Conservation (phyloP, 176 grass and related monocot genomes). For the Calamus simplicifolius region DNA sequence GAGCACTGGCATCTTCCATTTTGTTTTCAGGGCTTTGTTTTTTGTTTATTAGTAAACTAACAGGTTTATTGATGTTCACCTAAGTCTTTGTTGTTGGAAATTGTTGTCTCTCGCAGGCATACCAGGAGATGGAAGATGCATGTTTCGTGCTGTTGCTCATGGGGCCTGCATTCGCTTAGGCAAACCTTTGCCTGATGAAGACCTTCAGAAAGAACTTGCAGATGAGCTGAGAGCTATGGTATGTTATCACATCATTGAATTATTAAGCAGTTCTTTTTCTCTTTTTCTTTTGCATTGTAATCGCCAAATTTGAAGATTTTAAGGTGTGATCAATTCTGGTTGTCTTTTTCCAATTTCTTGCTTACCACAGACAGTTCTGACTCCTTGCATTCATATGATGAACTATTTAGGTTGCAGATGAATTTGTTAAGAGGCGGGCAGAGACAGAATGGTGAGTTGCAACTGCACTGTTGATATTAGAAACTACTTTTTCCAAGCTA, state of each 20-base stretch:
- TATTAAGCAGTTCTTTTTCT: background rate
- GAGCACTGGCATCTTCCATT: conserved; percentile 1
- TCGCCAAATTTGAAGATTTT: background rate
- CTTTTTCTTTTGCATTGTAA: background rate
- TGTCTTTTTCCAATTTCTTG: background rate
- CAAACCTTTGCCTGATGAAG: conserved; percentile 40
- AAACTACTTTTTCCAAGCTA: background rate
- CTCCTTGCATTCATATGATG: background rate
- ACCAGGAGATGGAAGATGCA: conserved; percentile 85
- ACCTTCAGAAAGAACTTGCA: conserved; percentile 68
- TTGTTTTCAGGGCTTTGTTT: background rate
- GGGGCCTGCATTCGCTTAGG: conserved; percentile 54
- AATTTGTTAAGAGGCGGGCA: conserved; percentile 65
- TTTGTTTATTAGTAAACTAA: background rate
- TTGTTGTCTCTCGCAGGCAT: conserved; percentile 43
- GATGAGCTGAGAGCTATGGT: conserved; percentile 81
- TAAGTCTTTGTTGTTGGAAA: conserved; percentile 13
- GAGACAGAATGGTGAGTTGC: conserved; percentile 76
- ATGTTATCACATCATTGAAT: conserved; percentile 3
- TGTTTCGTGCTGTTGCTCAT: conserved; percentile 77
- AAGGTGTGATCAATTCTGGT: no score
- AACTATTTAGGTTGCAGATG: conserved; percentile 60
- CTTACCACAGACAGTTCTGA: conserved; percentile 7
- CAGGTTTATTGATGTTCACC: background rate
- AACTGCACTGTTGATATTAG: background rate